Base-by-base conservation (phyloP, 2,329 filamentous ascomycete genomes). In the Furcasterigmium furcatum region DNA sequence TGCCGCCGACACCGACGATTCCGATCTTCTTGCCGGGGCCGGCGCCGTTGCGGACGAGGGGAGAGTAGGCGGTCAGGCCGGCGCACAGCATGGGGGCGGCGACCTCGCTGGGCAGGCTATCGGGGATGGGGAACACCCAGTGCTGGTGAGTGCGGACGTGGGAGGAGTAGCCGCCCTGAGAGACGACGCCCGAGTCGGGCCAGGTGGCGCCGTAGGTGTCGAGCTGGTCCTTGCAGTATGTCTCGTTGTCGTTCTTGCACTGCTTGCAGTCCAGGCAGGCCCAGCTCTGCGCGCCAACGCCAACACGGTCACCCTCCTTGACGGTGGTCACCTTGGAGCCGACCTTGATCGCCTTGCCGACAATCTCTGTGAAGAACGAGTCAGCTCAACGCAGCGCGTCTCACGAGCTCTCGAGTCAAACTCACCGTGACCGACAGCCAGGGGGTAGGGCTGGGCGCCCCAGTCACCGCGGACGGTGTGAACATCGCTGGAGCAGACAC, bases 21-120 rank as follows among this genome's bases (percentile, higher is more conserved):
- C 79, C 87, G 19, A 91, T 82, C 70, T 88, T 89, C 73, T 88
- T 89, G 51, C 89, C 88, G 1, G 86, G 86, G 0, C 87, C 87
- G 48, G 79, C 77, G 19, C 87, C 87, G 58, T 91, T 84, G 41
- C 88, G 79, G 52, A 88, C 84, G 13, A 95, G 75, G 2, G 90
- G 89, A 49, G 80, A 86, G 71, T 84, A 95, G 48, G 83, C 82
- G 4, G 90, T 95, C 53, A 95, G 75, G 52, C 90, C 90, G 34
- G 88, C 90, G 66, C 90, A 95, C 55, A 94, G 77, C 86, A 91
- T 90, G 9, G 87, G 87, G 2, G 88, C 89, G 1, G 84, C 87
- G 42, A 84, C 67, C 45, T 70, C 65, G 53, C 74, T 79, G 9
- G 72, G 57, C 38, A 95, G 76, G 43, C 74, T 80, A 25, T 91